Evolutionary conservation across 208 protist species (phyloP).

Genomic region (Wallacemonas sp.): DNA sequence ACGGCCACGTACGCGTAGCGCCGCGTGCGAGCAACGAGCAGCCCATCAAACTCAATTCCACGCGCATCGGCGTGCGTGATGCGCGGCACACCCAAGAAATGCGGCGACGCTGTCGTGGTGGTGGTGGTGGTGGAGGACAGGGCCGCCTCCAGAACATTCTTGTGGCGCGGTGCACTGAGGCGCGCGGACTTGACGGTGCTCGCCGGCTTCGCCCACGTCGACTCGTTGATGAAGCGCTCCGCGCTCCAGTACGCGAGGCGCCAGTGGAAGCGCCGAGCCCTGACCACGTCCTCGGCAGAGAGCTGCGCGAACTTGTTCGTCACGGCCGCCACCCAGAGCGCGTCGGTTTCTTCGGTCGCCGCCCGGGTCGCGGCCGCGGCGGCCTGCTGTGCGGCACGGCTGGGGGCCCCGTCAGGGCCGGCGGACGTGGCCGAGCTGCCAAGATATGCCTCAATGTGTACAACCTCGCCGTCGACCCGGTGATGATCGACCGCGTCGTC

Average conservation of each 20-base stretch:
- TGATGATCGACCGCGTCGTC: constrained; percentile 17
- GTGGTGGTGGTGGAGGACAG: neutral
- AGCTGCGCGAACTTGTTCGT: constrained; percentile 22
- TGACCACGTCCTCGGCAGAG: constrained; percentile 2
- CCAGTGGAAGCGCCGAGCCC: constrained; percentile 34
- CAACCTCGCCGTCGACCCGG: constrained; percentile 28
- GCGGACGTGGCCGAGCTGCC: too few relatives aligned
- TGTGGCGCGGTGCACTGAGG: constrained; percentile 12
- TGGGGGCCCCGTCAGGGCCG: neutral
- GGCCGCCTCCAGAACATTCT: constrained; percentile 22
- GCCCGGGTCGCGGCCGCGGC: neutral
- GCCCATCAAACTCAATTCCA: constrained; percentile 68
- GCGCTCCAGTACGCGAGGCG: constrained; percentile 61
- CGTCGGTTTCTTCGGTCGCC: constrained; percentile 23
- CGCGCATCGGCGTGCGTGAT: constrained; percentile 71
- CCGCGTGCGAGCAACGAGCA: constrained; percentile 49
- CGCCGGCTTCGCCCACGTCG: constrained; percentile 44
- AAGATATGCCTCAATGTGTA: neutral
- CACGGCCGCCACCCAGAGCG: constrained; percentile 31
- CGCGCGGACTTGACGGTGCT: neutral
- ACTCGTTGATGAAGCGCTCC: constrained; percentile 77
- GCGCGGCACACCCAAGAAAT: constrained; percentile 1
- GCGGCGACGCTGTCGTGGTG: neutral
- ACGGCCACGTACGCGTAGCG: constrained; percentile 80
- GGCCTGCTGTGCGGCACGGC: neutral